Conservation (phyloP, 768 basidiomycete species). For the Lactarius quietus region DNA sequence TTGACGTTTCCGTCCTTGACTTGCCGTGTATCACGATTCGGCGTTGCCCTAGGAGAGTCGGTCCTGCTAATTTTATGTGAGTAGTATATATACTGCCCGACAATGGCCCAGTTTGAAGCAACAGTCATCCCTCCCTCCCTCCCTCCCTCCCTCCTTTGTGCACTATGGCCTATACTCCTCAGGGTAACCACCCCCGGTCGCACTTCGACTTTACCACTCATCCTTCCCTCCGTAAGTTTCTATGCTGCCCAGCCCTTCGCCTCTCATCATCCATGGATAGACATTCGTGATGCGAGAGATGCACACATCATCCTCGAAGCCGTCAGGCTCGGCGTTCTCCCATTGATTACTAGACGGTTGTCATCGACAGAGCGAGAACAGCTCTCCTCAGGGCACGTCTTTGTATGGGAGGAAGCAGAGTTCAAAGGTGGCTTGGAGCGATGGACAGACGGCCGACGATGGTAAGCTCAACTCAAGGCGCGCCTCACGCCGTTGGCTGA, state of each 20-base stretch:
- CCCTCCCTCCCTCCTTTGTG: neutral
- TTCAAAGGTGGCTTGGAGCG: conserved; percentile 58
- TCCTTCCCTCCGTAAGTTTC: conserved; percentile 22
- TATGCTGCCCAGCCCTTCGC: neutral
- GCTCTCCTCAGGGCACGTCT: conserved; percentile 68
- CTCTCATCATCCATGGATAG: conserved; percentile 35
- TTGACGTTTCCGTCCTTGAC: conserved; percentile 11
- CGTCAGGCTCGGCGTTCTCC: conserved; percentile 64
- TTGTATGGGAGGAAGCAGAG: conserved; percentile 84
- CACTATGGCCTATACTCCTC: conserved; percentile 21
- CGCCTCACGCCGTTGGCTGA: conserved; percentile 1
- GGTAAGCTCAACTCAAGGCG: conserved; percentile 40
- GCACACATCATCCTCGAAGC: conserved; percentile 76
- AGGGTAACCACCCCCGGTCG: conserved; percentile 12
- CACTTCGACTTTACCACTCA: conserved; percentile 23
- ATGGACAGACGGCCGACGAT: conserved; percentile 81
- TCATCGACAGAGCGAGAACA: conserved; percentile 66
- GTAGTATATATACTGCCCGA: conserved; percentile 24
- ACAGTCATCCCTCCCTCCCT: conserved; percentile 5
- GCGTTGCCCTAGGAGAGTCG: conserved; percentile 9
- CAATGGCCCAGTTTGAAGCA: conserved; percentile 4
- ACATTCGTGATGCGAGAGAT: conserved; percentile 76
- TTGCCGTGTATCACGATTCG: conserved; percentile 16
- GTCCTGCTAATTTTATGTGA: conserved; percentile 21
- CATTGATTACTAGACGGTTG: conserved; percentile 68